Percentiles rank a stretch among this genome's conserved stretches.
phyloP scores from a whole-genome alignment of 768 basidiomycete genomes.

The Russula compacta region DNA sequence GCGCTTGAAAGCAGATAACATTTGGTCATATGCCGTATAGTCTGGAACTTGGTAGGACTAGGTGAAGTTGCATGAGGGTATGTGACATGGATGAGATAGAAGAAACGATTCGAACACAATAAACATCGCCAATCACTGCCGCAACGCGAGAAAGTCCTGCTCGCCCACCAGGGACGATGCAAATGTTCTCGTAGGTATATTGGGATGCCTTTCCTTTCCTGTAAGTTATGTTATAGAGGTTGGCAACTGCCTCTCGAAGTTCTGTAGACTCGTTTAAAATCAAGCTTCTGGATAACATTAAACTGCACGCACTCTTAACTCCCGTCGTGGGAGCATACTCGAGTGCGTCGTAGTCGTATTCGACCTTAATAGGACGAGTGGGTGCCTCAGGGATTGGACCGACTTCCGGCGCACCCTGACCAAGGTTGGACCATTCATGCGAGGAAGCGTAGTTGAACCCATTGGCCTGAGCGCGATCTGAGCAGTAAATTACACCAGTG shows the following conservation, averaged over 20 bases:
- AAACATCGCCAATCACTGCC: slow-evolving; percentile 86
- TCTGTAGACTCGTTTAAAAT: slow-evolving; percentile 31
- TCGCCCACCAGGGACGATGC: slow-evolving; percentile 91
- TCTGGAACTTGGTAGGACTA: slow-evolving; percentile 88
- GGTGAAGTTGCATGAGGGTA: slow-evolving; percentile 6
- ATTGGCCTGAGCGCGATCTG: slow-evolving; percentile 90
- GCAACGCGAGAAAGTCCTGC: slow-evolving; percentile 85
- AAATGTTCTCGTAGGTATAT: slow-evolving; percentile 89
- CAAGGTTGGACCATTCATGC: slow-evolving; percentile 81
- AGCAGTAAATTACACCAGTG: slow-evolving; percentile 74
- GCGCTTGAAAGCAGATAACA: slow-evolving; percentile 77
- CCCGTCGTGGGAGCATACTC: slow-evolving; percentile 94
- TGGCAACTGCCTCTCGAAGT: slow-evolving; percentile 82
- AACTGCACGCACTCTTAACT: slow-evolving; percentile 51
- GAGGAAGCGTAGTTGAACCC: slow-evolving; percentile 75
- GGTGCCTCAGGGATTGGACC: slow-evolving; percentile 74
- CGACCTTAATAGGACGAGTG: slow-evolving; percentile 53
- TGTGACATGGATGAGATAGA: slow-evolving; percentile 4
- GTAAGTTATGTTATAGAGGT: slow-evolving; percentile 83
- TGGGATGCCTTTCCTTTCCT: slow-evolving; percentile 71
- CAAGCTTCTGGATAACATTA: neutral
- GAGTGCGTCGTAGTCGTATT: slow-evolving; percentile 58
- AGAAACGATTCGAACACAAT: slow-evolving; percentile 41
- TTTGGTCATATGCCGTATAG: slow-evolving; percentile 84
- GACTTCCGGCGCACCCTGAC: slow-evolving; percentile 89